Percentiles rank a stretch among this genome's conserved stretches.
phyloP scores from a whole-genome alignment of 192 early-diverging fungal species.

The Coemansia sp. region DNA sequence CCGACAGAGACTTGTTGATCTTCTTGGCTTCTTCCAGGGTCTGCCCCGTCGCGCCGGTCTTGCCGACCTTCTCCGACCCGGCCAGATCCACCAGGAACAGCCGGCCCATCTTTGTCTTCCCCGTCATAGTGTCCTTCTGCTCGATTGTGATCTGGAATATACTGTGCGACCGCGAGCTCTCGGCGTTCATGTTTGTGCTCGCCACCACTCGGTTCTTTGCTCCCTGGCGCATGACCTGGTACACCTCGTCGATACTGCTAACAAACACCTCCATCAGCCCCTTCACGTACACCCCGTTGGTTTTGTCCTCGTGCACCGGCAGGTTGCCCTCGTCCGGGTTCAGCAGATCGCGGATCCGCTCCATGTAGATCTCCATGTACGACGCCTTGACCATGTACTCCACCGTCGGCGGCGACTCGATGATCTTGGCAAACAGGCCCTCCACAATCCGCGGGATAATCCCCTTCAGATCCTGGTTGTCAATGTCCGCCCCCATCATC shows the following conservation, averaged over 20 bases:
- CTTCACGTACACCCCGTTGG: slow-evolving; percentile 96
- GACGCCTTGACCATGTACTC: slow-evolving; percentile 98
- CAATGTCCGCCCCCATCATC: slow-evolving; percentile 97
- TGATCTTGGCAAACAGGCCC: slow-evolving; percentile 88
- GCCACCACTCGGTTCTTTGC: slow-evolving; percentile 81
- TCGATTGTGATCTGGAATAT: slow-evolving; percentile 96
- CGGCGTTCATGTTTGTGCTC: slow-evolving; percentile 98
- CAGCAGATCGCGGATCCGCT: slow-evolving; percentile 93
- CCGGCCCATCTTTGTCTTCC: slow-evolving; percentile 85
- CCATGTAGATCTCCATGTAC: slow-evolving; percentile 99
- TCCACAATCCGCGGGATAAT: slow-evolving; percentile 97
- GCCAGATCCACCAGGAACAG: slow-evolving; percentile 97
- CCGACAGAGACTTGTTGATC: slow-evolving; percentile 98
- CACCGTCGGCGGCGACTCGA: slow-evolving; percentile 82
- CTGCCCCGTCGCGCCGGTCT: slow-evolving; percentile 97
- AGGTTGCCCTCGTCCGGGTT: slow-evolving; percentile 80
- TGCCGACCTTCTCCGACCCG: slow-evolving; percentile 95
- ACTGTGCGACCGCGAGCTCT: slow-evolving; percentile 96
- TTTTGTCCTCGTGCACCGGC: slow-evolving; percentile 96
- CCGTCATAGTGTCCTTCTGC: slow-evolving; percentile 87
- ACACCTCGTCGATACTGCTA: slow-evolving; percentile 88
- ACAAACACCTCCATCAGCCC: slow-evolving; percentile 97
- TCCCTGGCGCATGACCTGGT: slow-evolving; percentile 95
- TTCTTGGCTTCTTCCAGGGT: slow-evolving; percentile 99
- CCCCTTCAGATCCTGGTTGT: slow-evolving; percentile 83